phyloP scores from a whole-genome alignment of 2,329 filamentous ascomycete genomes.

The Talaromyces sp. region DNA sequence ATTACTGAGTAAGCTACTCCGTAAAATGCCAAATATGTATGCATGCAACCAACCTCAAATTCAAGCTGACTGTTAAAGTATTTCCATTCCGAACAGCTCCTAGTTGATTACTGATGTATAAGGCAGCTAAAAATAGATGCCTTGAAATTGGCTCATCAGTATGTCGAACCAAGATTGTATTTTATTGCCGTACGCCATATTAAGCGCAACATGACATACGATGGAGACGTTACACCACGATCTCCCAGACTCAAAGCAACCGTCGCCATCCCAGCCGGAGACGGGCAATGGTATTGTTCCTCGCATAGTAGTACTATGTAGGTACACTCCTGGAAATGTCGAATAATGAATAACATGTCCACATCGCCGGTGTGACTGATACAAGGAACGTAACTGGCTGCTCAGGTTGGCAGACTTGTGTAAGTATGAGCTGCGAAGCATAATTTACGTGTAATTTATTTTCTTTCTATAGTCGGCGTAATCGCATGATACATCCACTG shows the following conservation, averaged over 20 bases:
- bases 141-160: background rate
- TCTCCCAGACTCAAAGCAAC: background rate
- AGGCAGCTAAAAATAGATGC: background rate
- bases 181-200: background rate
- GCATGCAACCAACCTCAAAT: conserved; percentile 5
- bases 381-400: background rate
- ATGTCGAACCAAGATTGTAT: background rate
- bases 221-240: conserved; percentile 12
- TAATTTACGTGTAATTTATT: background rate
- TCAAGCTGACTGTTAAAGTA: background rate
- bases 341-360: background rate
- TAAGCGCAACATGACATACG: conserved; percentile 6
- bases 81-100: background rate
- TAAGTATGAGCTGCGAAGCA: background rate
- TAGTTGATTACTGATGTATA: background rate
- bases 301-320: background rate
- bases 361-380: background rate
- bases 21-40: background rate
- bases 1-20: background rate
- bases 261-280: conserved; percentile 1
- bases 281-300: background rate
- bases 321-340: background rate
- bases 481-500: background rate
- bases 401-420: background rate
- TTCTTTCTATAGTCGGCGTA: background rate